These are phyloP conservation scores for Phytophthora palmivora DNA, from an alignment of 352 stramenopile genomes.

Conservation along the genomic window DNA sequence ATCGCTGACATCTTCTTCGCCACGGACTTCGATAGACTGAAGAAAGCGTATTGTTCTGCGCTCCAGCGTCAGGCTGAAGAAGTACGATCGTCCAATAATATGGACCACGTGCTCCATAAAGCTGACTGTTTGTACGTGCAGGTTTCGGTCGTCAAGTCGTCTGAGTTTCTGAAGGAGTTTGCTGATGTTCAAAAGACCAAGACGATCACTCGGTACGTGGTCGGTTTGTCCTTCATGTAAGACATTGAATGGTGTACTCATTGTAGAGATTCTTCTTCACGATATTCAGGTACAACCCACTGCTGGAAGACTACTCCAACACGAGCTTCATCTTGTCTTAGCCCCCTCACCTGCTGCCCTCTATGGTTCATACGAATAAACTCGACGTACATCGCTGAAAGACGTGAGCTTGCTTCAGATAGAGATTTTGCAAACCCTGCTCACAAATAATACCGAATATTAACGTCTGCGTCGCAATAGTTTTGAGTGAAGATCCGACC, in stretches of 20 bases:
- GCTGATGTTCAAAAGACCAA: slow-evolving; percentile 78
- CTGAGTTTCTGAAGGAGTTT: slow-evolving; percentile 83
- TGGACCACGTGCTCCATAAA: not conserved
- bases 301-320: slow-evolving; percentile 92
- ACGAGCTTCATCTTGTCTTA: slow-evolving; percentile 91
- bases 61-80: slow-evolving; percentile 61
- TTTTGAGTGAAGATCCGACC: slow-evolving; percentile 38
- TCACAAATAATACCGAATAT: slow-evolving; percentile 9
- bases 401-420: slow-evolving; percentile 15
- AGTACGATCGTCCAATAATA: slow-evolving; percentile 22
- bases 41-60: slow-evolving; percentile 81
- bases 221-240: not conserved
- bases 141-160: slow-evolving; percentile 88
- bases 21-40: slow-evolving; percentile 86
- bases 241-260: not conserved
- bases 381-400: not conserved
- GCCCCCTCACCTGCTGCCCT: slow-evolving; percentile 8
- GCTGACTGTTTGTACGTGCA: slow-evolving; percentile 25
- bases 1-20: slow-evolving; percentile 93
- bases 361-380: slow-evolving; percentile 10
- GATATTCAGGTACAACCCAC: slow-evolving; percentile 81
- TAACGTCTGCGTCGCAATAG: slow-evolving; percentile 40
- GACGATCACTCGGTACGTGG: slow-evolving; percentile 77
- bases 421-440: slow-evolving; percentile 19
- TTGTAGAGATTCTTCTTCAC: slow-evolving; percentile 2